Base-by-base conservation (phyloP, 805 yeast genomes). In the Yarrowia sp. region DNA sequence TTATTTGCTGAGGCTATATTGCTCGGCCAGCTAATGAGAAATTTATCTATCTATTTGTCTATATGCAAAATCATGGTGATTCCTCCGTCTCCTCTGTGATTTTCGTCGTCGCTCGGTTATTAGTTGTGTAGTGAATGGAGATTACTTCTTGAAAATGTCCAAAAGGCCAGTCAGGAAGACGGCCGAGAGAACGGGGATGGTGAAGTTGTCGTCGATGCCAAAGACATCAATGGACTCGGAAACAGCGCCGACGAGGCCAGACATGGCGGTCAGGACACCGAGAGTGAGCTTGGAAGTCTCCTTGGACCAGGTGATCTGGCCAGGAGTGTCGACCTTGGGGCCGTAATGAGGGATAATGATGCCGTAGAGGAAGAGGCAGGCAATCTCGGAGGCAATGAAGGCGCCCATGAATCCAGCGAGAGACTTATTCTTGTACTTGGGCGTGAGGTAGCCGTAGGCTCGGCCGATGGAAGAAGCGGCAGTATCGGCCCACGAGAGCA, bases 401-500 rank as follows among this genome's bases (percentile, higher is more conserved):
- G 98, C 96, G 22, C 97, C 98, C 22, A 85, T 59, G 1, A 94
- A 86, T 0, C 99, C 99, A 1, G 97, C 97, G 47, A 94, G 76
- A 2, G 96, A 88, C 73, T 94, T 94, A 65, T 84, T 83, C 65
- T 81, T 78, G 6, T 87, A 80, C 69, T 86, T 84, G 39, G 96
- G 96, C 7, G 97, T 90, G 66, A 86, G 80, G 68, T 87, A 81
- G 8, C 98, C 98, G 72, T 76, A 93, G 62, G 81, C 82, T 66
- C 99, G 81, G 38, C 99, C 99, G 70, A 92, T 75, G 0, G 97
- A 90, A 3, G 97, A 90, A 2, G 99, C 99, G 2, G 97, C 93
- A 9, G 98, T 90, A 71, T 94, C 99, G 5, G 96, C 91, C 98
- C 98, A 94, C 70, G 97, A 88, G 65, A 94, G 80, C 56, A 93